Percentiles rank a stretch among this genome's conserved stretches.
phyloP scores from a whole-genome alignment of 208 protist species.

The Kentomonas sorsogonicus region DNA sequence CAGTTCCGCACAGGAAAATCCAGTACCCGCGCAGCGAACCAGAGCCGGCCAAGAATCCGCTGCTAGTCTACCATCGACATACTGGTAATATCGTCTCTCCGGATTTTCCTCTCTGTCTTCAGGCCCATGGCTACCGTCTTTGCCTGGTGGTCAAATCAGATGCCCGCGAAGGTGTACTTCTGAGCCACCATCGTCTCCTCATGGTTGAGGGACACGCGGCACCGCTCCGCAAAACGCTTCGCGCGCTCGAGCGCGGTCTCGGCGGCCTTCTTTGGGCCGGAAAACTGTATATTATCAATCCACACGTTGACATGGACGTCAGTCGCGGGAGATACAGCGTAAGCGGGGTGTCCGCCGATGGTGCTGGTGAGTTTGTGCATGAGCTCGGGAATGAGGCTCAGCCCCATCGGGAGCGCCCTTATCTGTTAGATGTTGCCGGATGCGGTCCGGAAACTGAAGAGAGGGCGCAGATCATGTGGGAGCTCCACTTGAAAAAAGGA shows the following conservation, averaged over 20 bases:
- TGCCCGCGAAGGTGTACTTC: conserved; percentile 17
- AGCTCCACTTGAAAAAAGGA: conserved; percentile 17
- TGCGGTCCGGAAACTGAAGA: conserved; percentile 1
- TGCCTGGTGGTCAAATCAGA: conserved; percentile 5
- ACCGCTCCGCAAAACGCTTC: neutral
- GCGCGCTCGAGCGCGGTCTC: conserved; percentile 3
- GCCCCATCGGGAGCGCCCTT: conserved; percentile 20
- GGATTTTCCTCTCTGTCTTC: conserved; percentile 13
- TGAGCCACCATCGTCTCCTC: conserved; percentile 14
- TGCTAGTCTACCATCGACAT: conserved; percentile 9
- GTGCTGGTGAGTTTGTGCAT: conserved; percentile 19
- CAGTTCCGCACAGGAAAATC: conserved; percentile 9
- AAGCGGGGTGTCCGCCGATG: conserved; percentile 11
- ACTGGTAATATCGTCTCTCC: neutral
- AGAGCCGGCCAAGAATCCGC: conserved; percentile 13
- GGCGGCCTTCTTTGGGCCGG: conserved; percentile 8
- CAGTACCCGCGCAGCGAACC: conserved; percentile 15
- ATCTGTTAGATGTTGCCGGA: conserved; percentile 12
- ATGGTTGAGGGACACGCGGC: conserved; percentile 9
- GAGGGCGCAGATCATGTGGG: neutral
- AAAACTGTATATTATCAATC: conserved; percentile 28
- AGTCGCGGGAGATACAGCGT: conserved; percentile 1
- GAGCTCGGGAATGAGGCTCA: conserved; percentile 19
- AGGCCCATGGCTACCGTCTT: neutral
- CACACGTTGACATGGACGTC: conserved; percentile 17